These are phyloP conservation scores for Pyrenochaeta sp. DNA, from an alignment of 2,329 filamentous ascomycete species.

Conservation along the genomic window DNA sequence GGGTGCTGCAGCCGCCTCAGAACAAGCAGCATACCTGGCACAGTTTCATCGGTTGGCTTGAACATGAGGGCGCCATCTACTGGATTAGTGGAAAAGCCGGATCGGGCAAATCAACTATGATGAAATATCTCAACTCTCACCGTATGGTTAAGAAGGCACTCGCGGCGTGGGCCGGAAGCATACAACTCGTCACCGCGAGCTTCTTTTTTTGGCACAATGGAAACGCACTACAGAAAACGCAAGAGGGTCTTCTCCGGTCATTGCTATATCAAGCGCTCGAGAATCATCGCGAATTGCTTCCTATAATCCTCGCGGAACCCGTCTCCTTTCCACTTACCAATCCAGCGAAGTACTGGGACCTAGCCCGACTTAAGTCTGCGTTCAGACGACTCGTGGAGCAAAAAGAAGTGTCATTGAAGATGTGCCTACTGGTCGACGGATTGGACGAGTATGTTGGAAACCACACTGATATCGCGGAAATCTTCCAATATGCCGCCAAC, in stretches of 20 bases:
- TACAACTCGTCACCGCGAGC: neutral
- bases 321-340: too few species aligned
- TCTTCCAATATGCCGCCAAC: too few species aligned
- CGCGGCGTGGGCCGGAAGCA: neutral
- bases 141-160: neutral
- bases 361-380: too few species aligned
- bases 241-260: conserved; percentile 4
- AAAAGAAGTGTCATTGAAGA: too few species aligned
- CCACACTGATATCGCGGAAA: too few species aligned
- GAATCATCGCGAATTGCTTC: neutral
- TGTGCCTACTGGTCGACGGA: too few species aligned
- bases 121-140: conserved; percentile 32
- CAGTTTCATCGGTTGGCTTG: neutral
- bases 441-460: too few species aligned
- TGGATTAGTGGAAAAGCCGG: conserved; percentile 51
- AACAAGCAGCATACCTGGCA: too few species aligned
- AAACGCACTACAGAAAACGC: conserved; percentile 1
- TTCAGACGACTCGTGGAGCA: too few species aligned
- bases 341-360: too few species aligned
- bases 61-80: neutral
- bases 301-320: too few species aligned
- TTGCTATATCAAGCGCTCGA: neutral
- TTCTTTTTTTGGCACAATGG: conserved; percentile 12
- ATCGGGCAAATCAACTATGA: conserved; percentile 58
- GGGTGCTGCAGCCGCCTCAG: too few species aligned